Evolutionary conservation across 805 yeast genomes (phyloP).

Genomic region (Lachancea quebecensis): DNA sequence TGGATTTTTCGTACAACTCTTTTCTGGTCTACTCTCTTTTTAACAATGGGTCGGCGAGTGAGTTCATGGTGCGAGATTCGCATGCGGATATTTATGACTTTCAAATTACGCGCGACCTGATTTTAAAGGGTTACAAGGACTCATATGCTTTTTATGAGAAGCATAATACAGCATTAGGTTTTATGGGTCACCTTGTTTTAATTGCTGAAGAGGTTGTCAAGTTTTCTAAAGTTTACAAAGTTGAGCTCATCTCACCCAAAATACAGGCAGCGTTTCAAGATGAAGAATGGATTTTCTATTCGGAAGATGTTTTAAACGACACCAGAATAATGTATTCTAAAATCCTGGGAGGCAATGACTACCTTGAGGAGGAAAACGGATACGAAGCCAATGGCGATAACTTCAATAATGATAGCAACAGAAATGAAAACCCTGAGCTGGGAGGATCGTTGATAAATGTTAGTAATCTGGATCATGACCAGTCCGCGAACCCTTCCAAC

Average conservation of each 20-base stretch:
- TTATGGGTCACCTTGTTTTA: slow-evolving; percentile 93
- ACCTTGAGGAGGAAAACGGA: slow-evolving; percentile 19
- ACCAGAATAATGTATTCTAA: slow-evolving; percentile 33
- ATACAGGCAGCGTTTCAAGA: slow-evolving; percentile 20
- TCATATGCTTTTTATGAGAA: slow-evolving; percentile 55
- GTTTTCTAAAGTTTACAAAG: slow-evolving; percentile 45
- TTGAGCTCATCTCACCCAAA: slow-evolving; percentile 28
- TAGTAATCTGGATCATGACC: slow-evolving; percentile 17
- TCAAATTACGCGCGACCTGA: slow-evolving; percentile 49
- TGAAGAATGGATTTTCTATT: slow-evolving; percentile 24
- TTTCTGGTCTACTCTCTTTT: slow-evolving; percentile 45
- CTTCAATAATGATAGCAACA: slow-evolving; percentile 1
- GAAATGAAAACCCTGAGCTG: background rate
- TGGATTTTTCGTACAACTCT: slow-evolving; percentile 80
- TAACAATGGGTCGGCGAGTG: slow-evolving; percentile 15
- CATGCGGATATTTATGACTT: slow-evolving; percentile 21
- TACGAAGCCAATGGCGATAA: background rate
- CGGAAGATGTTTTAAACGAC: slow-evolving; percentile 26
- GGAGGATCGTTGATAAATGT: slow-evolving; percentile 18
- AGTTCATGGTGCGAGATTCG: slow-evolving; percentile 10
- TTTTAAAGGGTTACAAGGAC: slow-evolving; percentile 53
- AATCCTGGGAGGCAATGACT: slow-evolving; percentile 32
- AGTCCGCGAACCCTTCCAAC: slow-evolving; percentile 1
- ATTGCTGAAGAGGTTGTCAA: slow-evolving; percentile 95
- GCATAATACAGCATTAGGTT: slow-evolving; percentile 70